Evolutionary conservation across 768 basidiomycete species (phyloP), one percentile per base, ranked within the genome.

Genomic region (Lyophyllum semitale): DNA sequence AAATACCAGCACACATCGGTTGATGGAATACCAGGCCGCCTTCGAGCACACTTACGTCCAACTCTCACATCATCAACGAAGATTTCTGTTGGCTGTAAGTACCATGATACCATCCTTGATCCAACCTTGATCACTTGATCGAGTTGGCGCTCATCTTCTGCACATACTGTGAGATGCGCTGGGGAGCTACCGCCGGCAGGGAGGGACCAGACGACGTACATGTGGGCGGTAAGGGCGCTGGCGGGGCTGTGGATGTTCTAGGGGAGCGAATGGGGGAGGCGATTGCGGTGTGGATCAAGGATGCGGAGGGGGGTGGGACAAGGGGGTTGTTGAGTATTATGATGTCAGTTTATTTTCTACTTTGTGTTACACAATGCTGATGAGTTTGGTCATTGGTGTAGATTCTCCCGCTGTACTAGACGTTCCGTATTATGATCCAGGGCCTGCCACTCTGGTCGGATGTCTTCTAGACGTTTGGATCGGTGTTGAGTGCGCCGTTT

Each of bases 381-480:
- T 59, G 27, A 62, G 27, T 26, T n/a, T n/a, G n/a, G n/a, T n/a
- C n/a, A n/a, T 45, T 47, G n/a, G 27, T 56, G 1, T 59, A 88
- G 86, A 77, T 88, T 53, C 64, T 88, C 13, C 78, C 83, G 0
- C 63, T 91, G 48, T 93, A 91, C 60, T 78, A 88, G 63, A 83
- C 79, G 12, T 69, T 79, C 32, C 63, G 89, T 37, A 60, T 85
- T 50, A 71, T 75, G 50, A 72, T 88, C 29, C 80, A 79, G 55
- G 70, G 71, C 3, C 70, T 87, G 3, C 78, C 82, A 0, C 64
- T 63, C 4, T 72, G 68, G 0, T 37, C 71, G 12, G 61, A 68
- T 7, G 72, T 73, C n/a, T 69, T 91, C 25, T 71, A 76, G n/a
- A 58, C 66, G 1, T 68, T 88, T n/a, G 71, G 75, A 0, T 66